Base-by-base conservation (phyloP, 495 filamentous ascomycete species). In the Tirmania nivea region DNA sequence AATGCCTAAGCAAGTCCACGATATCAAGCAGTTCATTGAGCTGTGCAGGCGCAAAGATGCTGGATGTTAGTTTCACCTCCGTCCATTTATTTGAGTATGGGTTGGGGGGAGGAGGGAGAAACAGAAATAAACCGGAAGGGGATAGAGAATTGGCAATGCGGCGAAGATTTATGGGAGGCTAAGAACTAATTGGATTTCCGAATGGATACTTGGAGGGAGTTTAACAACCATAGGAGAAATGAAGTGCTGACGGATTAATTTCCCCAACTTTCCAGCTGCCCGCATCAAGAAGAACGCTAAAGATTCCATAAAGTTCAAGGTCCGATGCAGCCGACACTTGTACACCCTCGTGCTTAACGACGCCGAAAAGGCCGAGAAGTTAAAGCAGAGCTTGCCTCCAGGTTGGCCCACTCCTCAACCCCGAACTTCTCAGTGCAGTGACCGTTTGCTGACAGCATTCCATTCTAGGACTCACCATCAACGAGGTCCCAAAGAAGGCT, bases 1-100 rank as follows among this genome's bases (percentile, higher is more conserved):
- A 68, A 99, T 99, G 90, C 90, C 90, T 81, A 77, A 79, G 65
- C 88, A 96, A 87, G 80, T 96, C 71, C 83, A 81, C 66, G 92
- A 96, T 66, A 95, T 99, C 81, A 99, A 96, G 85, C 73, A 94
- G 76, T 99, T 99, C 82, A 92, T 99, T 73, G 92, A 99, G 84
- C 89, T 96, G 76, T 94, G 85, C 83, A 80, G 88, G 72, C 83
- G 90, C 66, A 90, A 90, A 73, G 90, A 99, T 78, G 90, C 92
- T 66, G 87, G 84, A 65, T 93, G 88, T 94, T 81, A 57, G 78
- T 81, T 49, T 21, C 36, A 16, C 16, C 31, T 39, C 2, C 14
- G 7, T 21, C 8, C 7, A 14, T 45, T 45, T 45, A 14, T 45
- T 45, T 45, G 14, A 14, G 39, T 8, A 14, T 45, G 39, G 39